Evolutionary conservation across 164 flowering plant species (phyloP), one percentile per base, ranked within the genome.

Genomic region (Santalum album): DNA sequence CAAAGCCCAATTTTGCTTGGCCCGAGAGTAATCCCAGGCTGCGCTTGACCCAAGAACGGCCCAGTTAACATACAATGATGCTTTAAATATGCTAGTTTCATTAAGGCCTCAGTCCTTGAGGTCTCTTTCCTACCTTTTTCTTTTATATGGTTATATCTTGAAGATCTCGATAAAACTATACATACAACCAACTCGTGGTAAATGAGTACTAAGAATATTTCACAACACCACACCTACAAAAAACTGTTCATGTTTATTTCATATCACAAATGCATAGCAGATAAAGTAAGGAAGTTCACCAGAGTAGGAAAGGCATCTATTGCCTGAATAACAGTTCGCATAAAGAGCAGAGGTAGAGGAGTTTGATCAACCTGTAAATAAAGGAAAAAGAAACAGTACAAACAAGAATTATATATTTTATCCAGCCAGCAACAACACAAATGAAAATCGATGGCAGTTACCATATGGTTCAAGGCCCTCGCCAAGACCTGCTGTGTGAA

Each of bases 251-350:
- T 34, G 11, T 19, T 3, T 11, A 12, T 23, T 42, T 12, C 51
- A 34, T 36, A 35, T 25, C 49, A 25, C 25, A n/a, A 12, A 44
- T n/a, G n/a, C n/a, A n/a, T 15, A 51, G 43, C 23, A 23, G 23
- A 17, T 42, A n/a, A 42, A 3, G 19, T 17, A 42, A 2, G 5
- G 29, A 39, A 60, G n/a, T 63, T 38, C 81, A 92, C 97, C 96
- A 92, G 71, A 1, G 82, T 55, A 36, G 99, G 99, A 70, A 78
- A 92, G 32, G 99, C 92, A 72, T 83, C 99, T 58, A 89, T 86
- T 52, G 99, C 86, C 72, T 89, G 99, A 65, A 92, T 92, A 27
- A 92, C 96, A 6, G 99, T 89, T 72, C 99, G 83, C 99, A 89
- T 89, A 63, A 86, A 89, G 35, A 92, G 85, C 47, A 92, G 75